Evolutionary conservation across 208 protist genomes (phyloP).

Genomic region (Willaertia magna): DNA sequence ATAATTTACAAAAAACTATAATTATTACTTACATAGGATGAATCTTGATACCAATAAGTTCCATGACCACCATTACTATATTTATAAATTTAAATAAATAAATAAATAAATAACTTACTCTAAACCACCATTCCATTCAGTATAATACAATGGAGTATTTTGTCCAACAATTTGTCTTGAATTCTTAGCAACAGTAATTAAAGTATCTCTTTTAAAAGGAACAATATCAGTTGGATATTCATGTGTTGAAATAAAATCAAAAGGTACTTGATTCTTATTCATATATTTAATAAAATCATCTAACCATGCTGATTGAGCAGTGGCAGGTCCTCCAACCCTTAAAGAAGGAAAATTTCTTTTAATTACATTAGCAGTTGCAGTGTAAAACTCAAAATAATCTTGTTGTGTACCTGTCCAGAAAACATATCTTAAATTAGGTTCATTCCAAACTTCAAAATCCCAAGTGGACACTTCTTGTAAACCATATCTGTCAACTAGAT

Average conservation of each 20-base stretch:
- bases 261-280: not conserved
- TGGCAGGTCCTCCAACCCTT: slow-evolving; percentile 14
- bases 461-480: not conserved
- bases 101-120: no score
- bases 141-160: not conserved
- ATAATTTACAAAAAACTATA: no score
- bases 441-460: slow-evolving; percentile 22
- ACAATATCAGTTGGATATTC: slow-evolving; percentile 15
- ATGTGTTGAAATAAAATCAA: slow-evolving; percentile 18
- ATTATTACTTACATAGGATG: no score
- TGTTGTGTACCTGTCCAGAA: slow-evolving; percentile 12
- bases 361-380: not conserved
- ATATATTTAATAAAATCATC: not conserved
- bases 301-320: not conserved
- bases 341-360: not conserved
- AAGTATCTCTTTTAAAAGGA: not conserved
- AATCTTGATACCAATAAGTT: slow-evolving; percentile 4
- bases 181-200: not conserved
- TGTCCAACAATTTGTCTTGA: not conserved
- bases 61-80: not conserved
- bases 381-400: slow-evolving; percentile 8
- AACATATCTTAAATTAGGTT: slow-evolving; percentile 12
- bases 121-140: slow-evolving; percentile 17
- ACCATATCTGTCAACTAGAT: slow-evolving; percentile 5
- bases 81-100: not conserved